These are phyloP conservation scores for Fraxinus cuspidata DNA, from an alignment of 257 asterid genomes.

Conservation along the genomic window DNA sequence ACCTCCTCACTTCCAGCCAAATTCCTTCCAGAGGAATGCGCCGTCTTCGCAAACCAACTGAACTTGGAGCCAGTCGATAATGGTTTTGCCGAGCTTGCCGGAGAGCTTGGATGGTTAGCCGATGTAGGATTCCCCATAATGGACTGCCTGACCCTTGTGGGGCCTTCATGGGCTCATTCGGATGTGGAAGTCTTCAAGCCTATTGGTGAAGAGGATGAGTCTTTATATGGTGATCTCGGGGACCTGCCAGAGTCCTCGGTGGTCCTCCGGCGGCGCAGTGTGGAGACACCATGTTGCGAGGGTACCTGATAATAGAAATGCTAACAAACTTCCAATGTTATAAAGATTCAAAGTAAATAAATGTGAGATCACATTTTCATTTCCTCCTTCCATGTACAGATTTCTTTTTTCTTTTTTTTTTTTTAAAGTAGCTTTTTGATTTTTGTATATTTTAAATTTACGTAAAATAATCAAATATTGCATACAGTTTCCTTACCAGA, in stretches of 20 bases:
- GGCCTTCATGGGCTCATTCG: constrained; percentile 47
- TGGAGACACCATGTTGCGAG: constrained; percentile 47
- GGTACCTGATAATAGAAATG: constrained; percentile 36
- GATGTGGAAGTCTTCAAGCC: constrained; percentile 54
- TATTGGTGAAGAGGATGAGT: constrained; percentile 70
- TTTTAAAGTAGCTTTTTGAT: too few species aligned
- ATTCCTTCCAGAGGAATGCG: constrained; percentile 40
- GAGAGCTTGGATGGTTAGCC: constrained; percentile 72
- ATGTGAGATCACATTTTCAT: background rate
- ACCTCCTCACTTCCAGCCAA: constrained; percentile 23
- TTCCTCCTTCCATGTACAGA: background rate
- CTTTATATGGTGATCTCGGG: constrained; percentile 72
- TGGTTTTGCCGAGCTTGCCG: constrained; percentile 52
- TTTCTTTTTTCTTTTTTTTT: too few species aligned
- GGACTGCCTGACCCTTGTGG: constrained; percentile 53
- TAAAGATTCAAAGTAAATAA: background rate
- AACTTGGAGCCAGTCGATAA: constrained; percentile 42
- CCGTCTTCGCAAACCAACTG: constrained; percentile 38
- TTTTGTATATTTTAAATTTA: too few species aligned
- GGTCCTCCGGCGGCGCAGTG: constrained; percentile 54
- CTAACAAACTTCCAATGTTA: background rate
- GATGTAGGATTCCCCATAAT: constrained; percentile 50
- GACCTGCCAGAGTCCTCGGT: constrained; percentile 73
- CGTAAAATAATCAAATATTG: background rate
- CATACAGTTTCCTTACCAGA: background rate